Base-by-base conservation (phyloP, 176 grass and related monocot genomes). In the Triticum timopheevii region DNA sequence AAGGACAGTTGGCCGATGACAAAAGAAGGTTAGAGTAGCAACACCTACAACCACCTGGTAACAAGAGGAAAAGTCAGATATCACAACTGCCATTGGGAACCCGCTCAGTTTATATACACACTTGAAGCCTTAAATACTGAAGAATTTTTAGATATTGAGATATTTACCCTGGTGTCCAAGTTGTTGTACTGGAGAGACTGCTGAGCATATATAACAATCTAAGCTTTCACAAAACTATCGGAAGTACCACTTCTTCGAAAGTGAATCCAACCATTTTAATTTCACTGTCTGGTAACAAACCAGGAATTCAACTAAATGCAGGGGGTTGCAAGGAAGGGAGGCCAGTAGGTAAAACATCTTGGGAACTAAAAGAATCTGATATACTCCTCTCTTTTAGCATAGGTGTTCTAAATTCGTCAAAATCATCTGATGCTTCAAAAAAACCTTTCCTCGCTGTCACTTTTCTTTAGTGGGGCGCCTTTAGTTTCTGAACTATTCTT, bases 391-490 rank as follows among this genome's bases (percentile, higher is more conserved):
- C 83, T 78, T 73, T 59, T 80, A 76, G 83, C 84, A 87, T 67
- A 87, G 95, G 90, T 50, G 86, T 91, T 75, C 91, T 88, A 69
- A 81, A 91, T 79, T 95, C 90, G 84, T 94, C 93, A 88, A 98
- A 92, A 88, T 95, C 90, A 87, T 98, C 96, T 13, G 93, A 86
- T 76, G 96, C 96, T 80, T 98, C 96, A 44, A 95, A 98, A n/a
- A 93, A 94, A 98, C 8, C 45, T 91, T 73, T 97, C 95, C 61
- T 94, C 96, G 3, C 93, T 98, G 13, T 89, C 96, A 92, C 19
- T 91, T 85, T 98, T 95, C 65, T 88, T 94, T 69, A 98, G 49
- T 30, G 77, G 49, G 35, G 61, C 80, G 25, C 81, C 86, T 90
- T 56, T 77, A 79, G 13, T 5, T 79, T 79, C 78, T 90, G 61